Conservation (phyloP, 148 eudicot genomes). For the Chenopodium quinoa region DNA sequence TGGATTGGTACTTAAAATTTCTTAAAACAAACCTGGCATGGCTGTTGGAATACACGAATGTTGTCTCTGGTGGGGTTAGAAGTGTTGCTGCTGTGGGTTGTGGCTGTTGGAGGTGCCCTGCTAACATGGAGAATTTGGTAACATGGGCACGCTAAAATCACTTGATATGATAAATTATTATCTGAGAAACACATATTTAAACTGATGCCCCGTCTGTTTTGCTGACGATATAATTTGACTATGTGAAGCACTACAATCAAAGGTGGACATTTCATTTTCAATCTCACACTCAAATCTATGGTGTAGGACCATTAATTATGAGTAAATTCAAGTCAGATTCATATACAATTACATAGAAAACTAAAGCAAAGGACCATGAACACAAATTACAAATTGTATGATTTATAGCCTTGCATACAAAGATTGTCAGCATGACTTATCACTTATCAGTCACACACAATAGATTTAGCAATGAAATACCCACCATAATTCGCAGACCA, state of each 20-base stretch:
- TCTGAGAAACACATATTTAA: neutral
- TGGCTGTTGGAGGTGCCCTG: too few relatives aligned
- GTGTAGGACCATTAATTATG: neutral
- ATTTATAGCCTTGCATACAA: too few relatives aligned
- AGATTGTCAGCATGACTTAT: too few relatives aligned
- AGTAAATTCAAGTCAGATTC: neutral
- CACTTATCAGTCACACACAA: too few relatives aligned
- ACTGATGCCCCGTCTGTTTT: neutral
- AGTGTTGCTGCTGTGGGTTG: too few relatives aligned
- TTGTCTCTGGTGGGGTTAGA: too few relatives aligned
- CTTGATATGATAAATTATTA: neutral
- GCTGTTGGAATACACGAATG: neutral
- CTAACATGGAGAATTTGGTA: neutral
- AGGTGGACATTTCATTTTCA: neutral
- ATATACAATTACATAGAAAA: neutral
- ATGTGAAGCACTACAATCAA: neutral
- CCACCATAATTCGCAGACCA: too few relatives aligned
- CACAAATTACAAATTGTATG: neutral
- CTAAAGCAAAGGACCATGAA: neutral
- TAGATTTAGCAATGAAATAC: too few relatives aligned
- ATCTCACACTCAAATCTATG: neutral
- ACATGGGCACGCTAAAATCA: neutral
- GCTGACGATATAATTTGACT: neutral
- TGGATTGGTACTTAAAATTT: neutral
- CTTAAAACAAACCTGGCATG: slow-evolving; percentile 13